These are phyloP conservation scores for Chaetomium sp. DNA, from an alignment of 2,329 filamentous ascomycete species.

Conservation along the genomic window DNA sequence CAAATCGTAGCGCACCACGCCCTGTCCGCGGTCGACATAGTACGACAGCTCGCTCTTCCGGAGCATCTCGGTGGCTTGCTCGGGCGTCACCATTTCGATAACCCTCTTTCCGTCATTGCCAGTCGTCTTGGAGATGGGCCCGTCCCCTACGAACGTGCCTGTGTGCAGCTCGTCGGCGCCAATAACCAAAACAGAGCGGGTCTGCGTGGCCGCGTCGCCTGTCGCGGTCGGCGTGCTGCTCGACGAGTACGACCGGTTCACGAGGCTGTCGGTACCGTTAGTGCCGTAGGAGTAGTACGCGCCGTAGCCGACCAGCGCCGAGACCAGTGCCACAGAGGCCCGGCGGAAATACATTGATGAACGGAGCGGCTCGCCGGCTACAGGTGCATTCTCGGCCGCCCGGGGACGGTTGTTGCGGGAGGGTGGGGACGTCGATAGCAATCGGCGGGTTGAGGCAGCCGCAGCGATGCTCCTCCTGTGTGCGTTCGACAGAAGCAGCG, in stretches of 20 bases:
- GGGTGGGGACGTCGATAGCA: constrained; percentile 34
- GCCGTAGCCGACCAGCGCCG: constrained; percentile 72
- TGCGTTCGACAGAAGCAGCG: constrained; percentile 33
- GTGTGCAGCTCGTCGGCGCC: constrained; percentile 90
- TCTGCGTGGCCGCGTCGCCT: constrained; percentile 50
- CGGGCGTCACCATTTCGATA: constrained; percentile 93
- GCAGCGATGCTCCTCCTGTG: constrained; percentile 31
- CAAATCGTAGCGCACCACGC: constrained; percentile 91
- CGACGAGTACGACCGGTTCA: constrained; percentile 46
- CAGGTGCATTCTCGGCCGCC: constrained; percentile 38
- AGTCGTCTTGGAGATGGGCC: constrained; percentile 83
- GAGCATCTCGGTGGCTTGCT: constrained; percentile 88
- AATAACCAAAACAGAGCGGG: constrained; percentile 77
- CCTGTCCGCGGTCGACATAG: constrained; percentile 82
- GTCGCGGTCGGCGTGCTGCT: constrained; percentile 42
- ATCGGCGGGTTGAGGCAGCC: constrained; percentile 30
- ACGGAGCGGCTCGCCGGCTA: constrained; percentile 52
- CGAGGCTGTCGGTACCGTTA: constrained; percentile 41
- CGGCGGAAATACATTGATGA: constrained; percentile 77
- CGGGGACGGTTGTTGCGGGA: constrained; percentile 38
- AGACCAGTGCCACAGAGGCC: constrained; percentile 66
- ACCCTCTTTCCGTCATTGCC: constrained; percentile 83
- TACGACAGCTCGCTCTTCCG: constrained; percentile 90
- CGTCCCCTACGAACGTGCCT: constrained; percentile 80
- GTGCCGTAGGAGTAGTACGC: constrained; percentile 73